Percentiles rank a stretch among this genome's conserved stretches.
phyloP scores from a whole-genome alignment of 2,329 filamentous ascomycete genomes.

The Rachicladosporium sp. region DNA sequence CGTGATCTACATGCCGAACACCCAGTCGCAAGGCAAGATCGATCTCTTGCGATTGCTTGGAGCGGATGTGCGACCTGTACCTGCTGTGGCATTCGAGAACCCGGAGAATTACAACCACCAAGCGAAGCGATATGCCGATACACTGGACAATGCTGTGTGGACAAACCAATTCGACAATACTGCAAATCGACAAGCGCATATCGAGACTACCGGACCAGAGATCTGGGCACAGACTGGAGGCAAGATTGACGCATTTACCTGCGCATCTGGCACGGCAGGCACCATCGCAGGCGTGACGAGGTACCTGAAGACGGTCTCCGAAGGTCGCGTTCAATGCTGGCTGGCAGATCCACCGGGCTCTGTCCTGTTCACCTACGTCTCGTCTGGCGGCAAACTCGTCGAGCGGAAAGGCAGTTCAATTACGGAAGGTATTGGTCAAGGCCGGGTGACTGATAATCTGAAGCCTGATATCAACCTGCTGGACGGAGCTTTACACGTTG shows the following conservation, averaged over 20 bases:
- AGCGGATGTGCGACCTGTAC: slow-evolving; percentile 90
- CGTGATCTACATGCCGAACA: slow-evolving; percentile 99
- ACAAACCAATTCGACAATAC: slow-evolving; percentile 98
- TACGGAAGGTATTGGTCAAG: slow-evolving; percentile 95
- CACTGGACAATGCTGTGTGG: slow-evolving; percentile 85
- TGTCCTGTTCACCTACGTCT: slow-evolving; percentile 85
- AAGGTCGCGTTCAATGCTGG: slow-evolving; percentile 71
- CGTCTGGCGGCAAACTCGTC: slow-evolving; percentile 65
- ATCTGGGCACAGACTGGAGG: slow-evolving; percentile 89
- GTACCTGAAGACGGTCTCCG: slow-evolving; percentile 72
- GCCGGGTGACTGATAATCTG: slow-evolving; percentile 86
- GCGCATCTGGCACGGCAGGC: slow-evolving; percentile 83
- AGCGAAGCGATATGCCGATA: slow-evolving; percentile 77
- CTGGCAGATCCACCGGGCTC: slow-evolving; percentile 89
- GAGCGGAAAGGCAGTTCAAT: slow-evolving; percentile 79
- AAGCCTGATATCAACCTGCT: slow-evolving; percentile 70
- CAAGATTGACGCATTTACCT: slow-evolving; percentile 85
- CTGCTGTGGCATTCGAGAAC: slow-evolving; percentile 90
- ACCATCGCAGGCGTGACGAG: slow-evolving; percentile 81
- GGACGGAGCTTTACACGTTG: slow-evolving; percentile 73
- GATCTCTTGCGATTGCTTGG: slow-evolving; percentile 82
- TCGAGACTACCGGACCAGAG: slow-evolving; percentile 94
- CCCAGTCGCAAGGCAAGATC: slow-evolving; percentile 95
- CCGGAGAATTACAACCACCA: slow-evolving; percentile 97
- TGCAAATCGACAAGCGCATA: slow-evolving; percentile 84